Base-by-base conservation (phyloP, 352 stramenopile genomes). In the Phytophthora citrophthora region DNA sequence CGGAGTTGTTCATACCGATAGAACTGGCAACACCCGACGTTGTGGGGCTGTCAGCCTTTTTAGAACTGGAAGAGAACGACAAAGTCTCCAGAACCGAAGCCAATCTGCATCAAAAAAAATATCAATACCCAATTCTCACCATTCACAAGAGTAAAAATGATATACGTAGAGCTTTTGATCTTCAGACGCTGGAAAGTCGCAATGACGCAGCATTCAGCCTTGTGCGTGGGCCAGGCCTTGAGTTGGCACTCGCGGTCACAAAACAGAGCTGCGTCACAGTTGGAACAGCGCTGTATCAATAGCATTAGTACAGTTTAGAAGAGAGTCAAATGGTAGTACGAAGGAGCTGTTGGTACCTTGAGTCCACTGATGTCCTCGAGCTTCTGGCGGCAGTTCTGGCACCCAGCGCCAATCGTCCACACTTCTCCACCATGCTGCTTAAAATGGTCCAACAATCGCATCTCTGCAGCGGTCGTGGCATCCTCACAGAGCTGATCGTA, bases 381-480 rank as follows among this genome's bases (percentile, higher is more conserved):
- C 31, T 68, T 82, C 49, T 79, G 44, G 44, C 79, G 78, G 59
- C 83, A 91, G 60, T 63, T 74, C 46, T 91, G 69, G 47, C 83
- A 91, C 13, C 80, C 83, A 13, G 39, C 46, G 27, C 83, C 83
- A 41, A 91, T 81, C n/a, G 53, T 79, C 83, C 83, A 91, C 41
- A 93, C 84, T 40, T 90, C 84, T 31, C 82, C 84, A 13, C 84
- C 84, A 39, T 83, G 70, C n/a, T 85, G 56, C 70, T 90, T 86
- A 47, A 90, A 91, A 68, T 93, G 82, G 41, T 90, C 81, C 46
- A 91, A 70, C 50, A 93, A 58, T 20, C 84, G 82, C 61, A 59
- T 78, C 66, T 91, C 82, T 2, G 84, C 84, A 3, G 77, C 84
- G 47, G 70, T 77, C n/a, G 68, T 81, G 29, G 78, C 82, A 43